Conservation (phyloP, 768 basidiomycete genomes). For the Thelephora ganbajun region DNA sequence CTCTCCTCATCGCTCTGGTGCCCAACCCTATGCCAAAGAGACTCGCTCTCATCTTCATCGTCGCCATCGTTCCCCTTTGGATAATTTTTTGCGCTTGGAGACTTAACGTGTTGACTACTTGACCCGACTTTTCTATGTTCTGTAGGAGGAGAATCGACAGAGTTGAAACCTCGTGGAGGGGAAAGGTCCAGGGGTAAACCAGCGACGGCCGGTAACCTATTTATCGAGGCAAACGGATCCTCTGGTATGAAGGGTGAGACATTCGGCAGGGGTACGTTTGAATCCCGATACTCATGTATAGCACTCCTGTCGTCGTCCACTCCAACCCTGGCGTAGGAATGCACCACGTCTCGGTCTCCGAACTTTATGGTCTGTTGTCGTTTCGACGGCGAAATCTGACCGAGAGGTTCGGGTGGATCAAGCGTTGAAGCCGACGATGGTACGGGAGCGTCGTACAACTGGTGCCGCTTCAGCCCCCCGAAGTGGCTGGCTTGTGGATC, state of each 20-base stretch:
- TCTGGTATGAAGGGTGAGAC: not conserved
- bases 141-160: slow-evolving; percentile 2
- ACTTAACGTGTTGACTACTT: not conserved
- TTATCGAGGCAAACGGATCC: not conserved
- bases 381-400: slow-evolving; percentile 12
- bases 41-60: slow-evolving; percentile 17
- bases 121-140: not conserved
- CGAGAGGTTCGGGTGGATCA: slow-evolving; percentile 12
- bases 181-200: slow-evolving; percentile 5
- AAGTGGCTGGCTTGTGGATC: slow-evolving; percentile 20
- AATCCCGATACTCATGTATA: slow-evolving; percentile 10
- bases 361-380: slow-evolving; percentile 59
- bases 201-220: slow-evolving; percentile 8
- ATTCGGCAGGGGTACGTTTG: not conserved
- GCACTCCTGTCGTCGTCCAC: slow-evolving; percentile 13
- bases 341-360: slow-evolving; percentile 55
- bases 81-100: slow-evolving; percentile 11
- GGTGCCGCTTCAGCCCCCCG: slow-evolving; percentile 54
- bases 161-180: slow-evolving; percentile 7
- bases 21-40: slow-evolving; percentile 12
- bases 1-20: slow-evolving; percentile 6
- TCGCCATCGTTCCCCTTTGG: slow-evolving; percentile 12
- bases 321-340: slow-evolving; percentile 42
- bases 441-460: slow-evolving; percentile 83
- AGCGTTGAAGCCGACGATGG: slow-evolving; percentile 27